Base-by-base conservation (phyloP, 305 asterid species). In the Fraxinus greggii region DNA sequence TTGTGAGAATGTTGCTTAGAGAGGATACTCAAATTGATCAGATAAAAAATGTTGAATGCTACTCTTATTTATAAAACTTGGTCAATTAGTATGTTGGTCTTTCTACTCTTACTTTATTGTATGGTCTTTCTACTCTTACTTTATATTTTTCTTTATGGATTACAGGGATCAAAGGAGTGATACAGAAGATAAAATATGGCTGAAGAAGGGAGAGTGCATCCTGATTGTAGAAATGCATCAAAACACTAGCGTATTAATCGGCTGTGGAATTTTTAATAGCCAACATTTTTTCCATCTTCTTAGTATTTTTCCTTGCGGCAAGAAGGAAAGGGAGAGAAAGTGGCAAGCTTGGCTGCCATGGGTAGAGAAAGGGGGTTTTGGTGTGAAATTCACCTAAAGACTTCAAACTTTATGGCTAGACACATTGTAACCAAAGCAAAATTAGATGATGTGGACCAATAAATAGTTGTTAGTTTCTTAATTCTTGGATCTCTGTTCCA, bases 221-320 rank as follows among this genome's bases (percentile, higher is more conserved):
- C 95, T 10, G 92, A 88, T 82, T 93, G 94, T 86, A 86, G 90
- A 80, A 91, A 93, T 61, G 89, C 93, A 23, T 78, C 91, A 3
- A 91, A 63, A 63, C 72, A 24, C 28, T 59, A 1, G 69, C 28
- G 2, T 10, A 21, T 54, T 61, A 1, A 8, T 24, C 33, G 7
- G 72, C 67, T 63, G 72, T 63, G 33, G 72, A 63, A 3, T 63
- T 24, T 9, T 23, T 63, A 24, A 10, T 26, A 24, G 72, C 72
- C 33, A 9, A 63, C 33, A 10, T 10, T 24, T 63, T 63, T 63
- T 63, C n/a, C n/a, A 2, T 26, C 3, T 63, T 24, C 15, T 59
- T 12, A 3, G 72, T 63, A 63, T 3, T 24, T 63, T 23, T 1
- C 72, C 3, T 63, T n/a, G 10, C 33, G 72, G 72, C 72, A 63